phyloP scores from a whole-genome alignment of 2,329 filamentous ascomycete genomes.

The Orbilia brochopaga region DNA sequence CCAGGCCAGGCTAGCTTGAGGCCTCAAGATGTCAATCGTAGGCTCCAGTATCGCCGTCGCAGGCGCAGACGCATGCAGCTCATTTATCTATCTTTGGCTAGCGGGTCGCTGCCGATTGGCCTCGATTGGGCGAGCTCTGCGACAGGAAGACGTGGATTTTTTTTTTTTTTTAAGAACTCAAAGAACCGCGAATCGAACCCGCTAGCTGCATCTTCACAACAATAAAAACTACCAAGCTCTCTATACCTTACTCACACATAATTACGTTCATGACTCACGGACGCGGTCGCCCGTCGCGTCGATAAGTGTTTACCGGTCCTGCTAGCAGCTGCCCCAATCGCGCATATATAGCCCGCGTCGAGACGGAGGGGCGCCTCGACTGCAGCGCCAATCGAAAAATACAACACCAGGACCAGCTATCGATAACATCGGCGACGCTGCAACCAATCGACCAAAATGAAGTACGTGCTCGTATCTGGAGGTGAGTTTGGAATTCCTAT shows the following conservation, averaged over 20 bases:
- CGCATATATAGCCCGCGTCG: background rate
- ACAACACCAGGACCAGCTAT: constrained; percentile 18
- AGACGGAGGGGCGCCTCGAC: constrained; percentile 6
- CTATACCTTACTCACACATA: background rate
- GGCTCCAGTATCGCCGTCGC: background rate
- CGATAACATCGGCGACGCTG: background rate
- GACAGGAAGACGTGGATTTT: constrained; percentile 29
- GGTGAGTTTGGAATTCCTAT: constrained; percentile 62
- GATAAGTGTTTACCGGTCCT: background rate
- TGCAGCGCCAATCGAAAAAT: constrained; percentile 11
- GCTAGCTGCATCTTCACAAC: background rate
- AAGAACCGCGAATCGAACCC: constrained; percentile 1
- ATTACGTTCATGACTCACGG: background rate
- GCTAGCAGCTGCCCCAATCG: background rate
- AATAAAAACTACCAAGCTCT: background rate
- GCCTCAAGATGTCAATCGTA: background rate
- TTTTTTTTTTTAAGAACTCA: constrained; percentile 15
- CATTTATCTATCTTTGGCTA: background rate
- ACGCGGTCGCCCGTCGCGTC: background rate
- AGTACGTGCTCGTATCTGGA: constrained; percentile 81
- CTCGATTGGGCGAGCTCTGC: constrained; percentile 39
- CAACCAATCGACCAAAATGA: constrained; percentile 64
- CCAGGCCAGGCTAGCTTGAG: background rate
- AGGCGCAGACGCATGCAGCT: background rate
- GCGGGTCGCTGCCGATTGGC: background rate